Conservation (phyloP, 371 early-diverging fungal species). For the Dichotomocladium elegans region DNA sequence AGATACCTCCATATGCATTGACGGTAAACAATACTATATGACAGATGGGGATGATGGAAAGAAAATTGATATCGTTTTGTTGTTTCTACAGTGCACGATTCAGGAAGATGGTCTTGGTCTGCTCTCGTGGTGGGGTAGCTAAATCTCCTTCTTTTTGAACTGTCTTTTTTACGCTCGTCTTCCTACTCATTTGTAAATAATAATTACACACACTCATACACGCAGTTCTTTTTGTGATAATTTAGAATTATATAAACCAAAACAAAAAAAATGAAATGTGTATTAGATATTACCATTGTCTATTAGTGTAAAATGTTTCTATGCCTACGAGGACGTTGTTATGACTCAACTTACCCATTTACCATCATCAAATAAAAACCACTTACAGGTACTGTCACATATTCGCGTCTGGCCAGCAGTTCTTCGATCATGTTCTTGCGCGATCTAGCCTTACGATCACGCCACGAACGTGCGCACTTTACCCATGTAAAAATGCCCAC, state of each 20-base stretch:
- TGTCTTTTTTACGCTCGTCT: too few species aligned
- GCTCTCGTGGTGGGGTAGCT: slow-evolving; percentile 71
- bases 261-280: too few species aligned
- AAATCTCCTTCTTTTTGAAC: not conserved
- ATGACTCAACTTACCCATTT: too few species aligned
- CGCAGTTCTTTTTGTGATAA: too few species aligned
- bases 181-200: not conserved
- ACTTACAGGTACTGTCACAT: slow-evolving; percentile 43
- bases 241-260: too few species aligned
- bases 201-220: not conserved
- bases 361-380: not conserved
- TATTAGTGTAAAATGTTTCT: too few species aligned
- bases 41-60: not conserved
- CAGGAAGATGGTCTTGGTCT: slow-evolving; percentile 73
- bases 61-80: not conserved
- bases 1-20: slow-evolving; percentile 57
- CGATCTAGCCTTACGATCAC: slow-evolving; percentile 23
- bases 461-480: slow-evolving; percentile 36
- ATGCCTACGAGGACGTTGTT: too few species aligned
- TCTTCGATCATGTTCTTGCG: slow-evolving; percentile 31
- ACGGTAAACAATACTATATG: slow-evolving; percentile 39
- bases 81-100: slow-evolving; percentile 55
- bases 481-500: slow-evolving; percentile 37
- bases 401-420: slow-evolving; percentile 32
- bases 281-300: too few species aligned